phyloP scores from a whole-genome alignment of 2,329 filamentous ascomycete genomes.

The Botrytis fabae region DNA sequence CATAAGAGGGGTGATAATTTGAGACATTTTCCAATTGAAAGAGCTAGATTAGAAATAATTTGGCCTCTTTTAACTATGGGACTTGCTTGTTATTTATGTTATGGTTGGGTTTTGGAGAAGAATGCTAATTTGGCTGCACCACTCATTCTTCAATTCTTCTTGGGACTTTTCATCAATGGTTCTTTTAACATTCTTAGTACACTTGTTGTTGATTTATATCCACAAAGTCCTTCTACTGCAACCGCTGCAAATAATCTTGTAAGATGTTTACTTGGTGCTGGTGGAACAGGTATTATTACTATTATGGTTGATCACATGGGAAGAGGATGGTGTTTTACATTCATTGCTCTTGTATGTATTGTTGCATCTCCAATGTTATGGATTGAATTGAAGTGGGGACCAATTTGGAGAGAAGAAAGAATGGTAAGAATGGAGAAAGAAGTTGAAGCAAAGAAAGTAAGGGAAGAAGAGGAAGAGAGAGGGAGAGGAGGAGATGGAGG shows the following conservation, averaged over 20 bases:
- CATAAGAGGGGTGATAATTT: slow-evolving; percentile 51
- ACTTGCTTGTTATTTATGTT: slow-evolving; percentile 53
- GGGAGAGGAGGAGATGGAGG: too few relatives aligned
- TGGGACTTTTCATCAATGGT: slow-evolving; percentile 59
- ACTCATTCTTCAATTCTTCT: slow-evolving; percentile 56
- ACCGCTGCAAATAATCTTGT: slow-evolving; percentile 65
- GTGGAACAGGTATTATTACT: slow-evolving; percentile 59
- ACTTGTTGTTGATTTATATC: slow-evolving; percentile 63
- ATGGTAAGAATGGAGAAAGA: slow-evolving; percentile 45
- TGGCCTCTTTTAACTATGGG: slow-evolving; percentile 57
- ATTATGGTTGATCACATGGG: slow-evolving; percentile 59
- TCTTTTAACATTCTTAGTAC: slow-evolving; percentile 65
- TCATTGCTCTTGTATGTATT: slow-evolving; percentile 54
- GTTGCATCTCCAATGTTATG: slow-evolving; percentile 51
- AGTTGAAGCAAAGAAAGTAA: slow-evolving; percentile 37
- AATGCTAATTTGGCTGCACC: slow-evolving; percentile 55
- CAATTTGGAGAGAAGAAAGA: slow-evolving; percentile 54
- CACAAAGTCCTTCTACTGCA: slow-evolving; percentile 59
- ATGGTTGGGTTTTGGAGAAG: slow-evolving; percentile 57
- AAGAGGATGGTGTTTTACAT: slow-evolving; percentile 62
- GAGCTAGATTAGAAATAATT: slow-evolving; percentile 52
- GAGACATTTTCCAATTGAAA: slow-evolving; percentile 42
- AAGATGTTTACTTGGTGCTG: slow-evolving; percentile 61
- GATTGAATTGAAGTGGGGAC: slow-evolving; percentile 51
- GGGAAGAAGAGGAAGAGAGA: slow-evolving; percentile 5